Conservation (phyloP, 192 early-diverging fungal genomes). For the Backusella westeae region DNA sequence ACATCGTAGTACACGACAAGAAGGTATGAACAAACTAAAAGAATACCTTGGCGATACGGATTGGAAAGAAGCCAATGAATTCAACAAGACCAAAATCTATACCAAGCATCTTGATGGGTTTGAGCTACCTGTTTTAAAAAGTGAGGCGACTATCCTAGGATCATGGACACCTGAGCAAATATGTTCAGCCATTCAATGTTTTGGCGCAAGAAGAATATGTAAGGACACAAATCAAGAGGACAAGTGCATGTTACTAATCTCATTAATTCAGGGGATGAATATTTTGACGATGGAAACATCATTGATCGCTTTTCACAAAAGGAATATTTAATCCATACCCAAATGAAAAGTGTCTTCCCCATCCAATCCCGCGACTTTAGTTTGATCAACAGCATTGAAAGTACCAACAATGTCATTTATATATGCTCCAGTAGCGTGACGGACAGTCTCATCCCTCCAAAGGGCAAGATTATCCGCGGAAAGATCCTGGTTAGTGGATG, state of each 20-base stretch:
- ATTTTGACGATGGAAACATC: slow-evolving; percentile 41
- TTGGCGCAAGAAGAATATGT: slow-evolving; percentile 39
- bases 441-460: slow-evolving; percentile 40
- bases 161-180: slow-evolving; percentile 40
- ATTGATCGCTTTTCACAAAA: slow-evolving; percentile 43
- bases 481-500: slow-evolving; percentile 42
- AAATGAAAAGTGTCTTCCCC: slow-evolving; percentile 34
- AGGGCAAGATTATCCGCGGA: slow-evolving; percentile 43
- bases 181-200: slow-evolving; percentile 18
- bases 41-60: slow-evolving; percentile 32
- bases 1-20: slow-evolving; percentile 33
- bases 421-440: slow-evolving; percentile 40
- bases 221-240: slow-evolving; percentile 23
- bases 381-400: slow-evolving; percentile 39
- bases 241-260: slow-evolving; percentile 38
- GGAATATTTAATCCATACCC: slow-evolving; percentile 40
- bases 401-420: slow-evolving; percentile 39
- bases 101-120: slow-evolving; percentile 42
- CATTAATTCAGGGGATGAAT: slow-evolving; percentile 40
- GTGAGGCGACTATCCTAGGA: slow-evolving; percentile 40
- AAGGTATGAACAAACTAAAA: slow-evolving; percentile 36
- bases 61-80: slow-evolving; percentile 37
- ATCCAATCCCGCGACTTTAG: slow-evolving; percentile 45
- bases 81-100: slow-evolving; percentile 37
- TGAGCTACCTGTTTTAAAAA: slow-evolving; percentile 37